Conservation (phyloP, 1,284 basidiomycete genomes). For the Boletus holoroseus region DNA sequence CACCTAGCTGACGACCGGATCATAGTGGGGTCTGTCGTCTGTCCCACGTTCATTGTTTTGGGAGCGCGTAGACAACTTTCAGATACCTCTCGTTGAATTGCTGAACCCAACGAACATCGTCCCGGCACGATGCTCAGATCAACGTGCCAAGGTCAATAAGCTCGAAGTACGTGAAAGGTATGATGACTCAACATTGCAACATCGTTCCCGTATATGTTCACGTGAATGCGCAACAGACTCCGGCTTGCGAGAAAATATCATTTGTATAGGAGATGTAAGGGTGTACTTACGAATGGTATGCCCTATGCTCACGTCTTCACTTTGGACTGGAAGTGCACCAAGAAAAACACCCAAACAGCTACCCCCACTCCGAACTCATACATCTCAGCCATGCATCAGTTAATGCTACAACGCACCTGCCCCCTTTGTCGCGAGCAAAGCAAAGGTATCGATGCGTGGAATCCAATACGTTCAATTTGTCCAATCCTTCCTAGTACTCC, state of each 20-base stretch:
- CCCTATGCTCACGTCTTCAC: slow-evolving; percentile 18
- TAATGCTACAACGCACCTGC: slow-evolving; percentile 42
- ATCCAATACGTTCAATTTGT: slow-evolving; percentile 15
- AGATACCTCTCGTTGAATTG: neutral
- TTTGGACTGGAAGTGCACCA: slow-evolving; percentile 10
- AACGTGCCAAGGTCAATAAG: slow-evolving; percentile 24
- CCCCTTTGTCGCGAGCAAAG: slow-evolving; percentile 28
- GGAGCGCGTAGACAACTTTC: neutral
- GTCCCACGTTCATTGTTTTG: neutral
- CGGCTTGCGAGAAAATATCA: slow-evolving; percentile 31
- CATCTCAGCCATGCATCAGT: slow-evolving; percentile 28
- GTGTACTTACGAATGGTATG: slow-evolving; percentile 32
- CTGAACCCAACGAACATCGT: neutral
- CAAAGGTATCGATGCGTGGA: slow-evolving; percentile 27
- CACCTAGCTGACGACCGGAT: slow-evolving; percentile 5
- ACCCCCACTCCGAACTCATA: slow-evolving; percentile 21
- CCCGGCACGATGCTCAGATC: slow-evolving; percentile 16
- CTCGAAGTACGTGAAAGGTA: slow-evolving; percentile 15
- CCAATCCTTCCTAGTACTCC: slow-evolving; percentile 16
- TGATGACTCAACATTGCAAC: slow-evolving; percentile 26
- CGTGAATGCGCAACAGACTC: slow-evolving; percentile 1
- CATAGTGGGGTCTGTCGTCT: no score
- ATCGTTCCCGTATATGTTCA: neutral
- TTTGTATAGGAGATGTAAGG: slow-evolving; percentile 21
- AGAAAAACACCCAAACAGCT: slow-evolving; percentile 18